Conservation (phyloP, 2,329 filamentous ascomycete genomes). For the Rhynchosporium graminicola region DNA sequence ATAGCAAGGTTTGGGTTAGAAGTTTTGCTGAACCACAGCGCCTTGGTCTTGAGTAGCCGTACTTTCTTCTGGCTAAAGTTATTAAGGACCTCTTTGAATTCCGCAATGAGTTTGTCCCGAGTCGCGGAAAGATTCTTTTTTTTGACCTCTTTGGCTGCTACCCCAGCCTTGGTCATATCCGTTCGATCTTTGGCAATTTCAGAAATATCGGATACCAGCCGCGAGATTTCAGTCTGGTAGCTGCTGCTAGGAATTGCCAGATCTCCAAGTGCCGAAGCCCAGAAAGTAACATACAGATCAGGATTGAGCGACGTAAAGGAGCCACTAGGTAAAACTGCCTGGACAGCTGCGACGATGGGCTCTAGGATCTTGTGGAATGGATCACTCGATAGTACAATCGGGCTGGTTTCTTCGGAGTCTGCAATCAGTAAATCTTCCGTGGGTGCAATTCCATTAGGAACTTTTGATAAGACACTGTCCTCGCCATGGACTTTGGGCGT, state of each 20-base stretch:
- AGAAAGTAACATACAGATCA: slow-evolving; percentile 87
- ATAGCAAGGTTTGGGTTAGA: slow-evolving; percentile 68
- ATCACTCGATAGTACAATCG: slow-evolving; percentile 40
- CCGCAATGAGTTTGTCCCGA: slow-evolving; percentile 68
- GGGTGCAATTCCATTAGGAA: background rate
- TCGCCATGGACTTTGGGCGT: slow-evolving; percentile 17
- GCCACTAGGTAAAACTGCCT: slow-evolving; percentile 58
- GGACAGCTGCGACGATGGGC: slow-evolving; percentile 70
- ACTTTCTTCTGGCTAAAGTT: slow-evolving; percentile 67
- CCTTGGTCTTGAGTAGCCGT: slow-evolving; percentile 73
- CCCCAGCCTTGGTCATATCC: slow-evolving; percentile 68
- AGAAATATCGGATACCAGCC: slow-evolving; percentile 66
- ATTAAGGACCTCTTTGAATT: slow-evolving; percentile 70
- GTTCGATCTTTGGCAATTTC: slow-evolving; percentile 70
- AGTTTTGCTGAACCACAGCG: slow-evolving; percentile 72
- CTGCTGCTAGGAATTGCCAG: slow-evolving; percentile 73
- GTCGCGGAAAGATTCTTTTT: slow-evolving; percentile 69
- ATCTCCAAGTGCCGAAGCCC: slow-evolving; percentile 84
- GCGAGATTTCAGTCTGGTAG: slow-evolving; percentile 75
- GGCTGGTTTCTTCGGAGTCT: slow-evolving; percentile 37
- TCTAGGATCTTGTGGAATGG: slow-evolving; percentile 69
- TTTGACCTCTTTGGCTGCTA: slow-evolving; percentile 67
- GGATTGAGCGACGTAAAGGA: slow-evolving; percentile 72
- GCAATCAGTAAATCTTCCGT: slow-evolving; percentile 45
- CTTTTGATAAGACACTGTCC: slow-evolving; percentile 24